phyloP scores from a whole-genome alignment of 805 yeast genomes.

The Torulaspora microellipsoides region DNA sequence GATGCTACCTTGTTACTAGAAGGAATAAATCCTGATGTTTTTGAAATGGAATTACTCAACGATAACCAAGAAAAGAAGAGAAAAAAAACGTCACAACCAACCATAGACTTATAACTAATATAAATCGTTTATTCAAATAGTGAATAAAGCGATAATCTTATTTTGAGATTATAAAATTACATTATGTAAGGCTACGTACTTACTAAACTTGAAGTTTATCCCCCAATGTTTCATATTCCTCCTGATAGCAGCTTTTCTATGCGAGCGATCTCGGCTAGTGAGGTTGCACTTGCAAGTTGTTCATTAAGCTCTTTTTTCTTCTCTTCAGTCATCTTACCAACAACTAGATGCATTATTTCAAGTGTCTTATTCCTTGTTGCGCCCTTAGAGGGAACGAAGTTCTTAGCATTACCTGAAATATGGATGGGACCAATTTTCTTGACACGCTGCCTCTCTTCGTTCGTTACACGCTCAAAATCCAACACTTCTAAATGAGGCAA shows the following conservation, averaged over 20 bases:
- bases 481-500: conserved; percentile 59
- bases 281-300: conserved; percentile 57
- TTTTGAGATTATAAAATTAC: too few species aligned
- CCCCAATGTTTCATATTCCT: conserved; percentile 15
- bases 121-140: not conserved
- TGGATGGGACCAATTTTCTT: conserved; percentile 23
- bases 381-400: conserved; percentile 5
- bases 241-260: conserved; percentile 53
- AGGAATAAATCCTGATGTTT: conserved; percentile 2
- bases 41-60: conserved; percentile 1
- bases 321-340: conserved; percentile 47
- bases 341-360: conserved; percentile 36
- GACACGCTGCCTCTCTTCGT: conserved; percentile 48
- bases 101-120: not conserved
- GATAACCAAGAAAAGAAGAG: not conserved
- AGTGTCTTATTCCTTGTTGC: conserved; percentile 28
- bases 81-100: not conserved
- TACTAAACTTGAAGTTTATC: too few species aligned
- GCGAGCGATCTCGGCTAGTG: conserved; percentile 68
- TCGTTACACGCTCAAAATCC: conserved; percentile 62
- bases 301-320: conserved; percentile 49
- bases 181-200: too few species aligned
- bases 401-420: conserved; percentile 18
- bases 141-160: too few species aligned
- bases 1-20: not conserved